Base-by-base conservation (phyloP, 257 asterid genomes). In the Ocimum tenuiflorum region DNA sequence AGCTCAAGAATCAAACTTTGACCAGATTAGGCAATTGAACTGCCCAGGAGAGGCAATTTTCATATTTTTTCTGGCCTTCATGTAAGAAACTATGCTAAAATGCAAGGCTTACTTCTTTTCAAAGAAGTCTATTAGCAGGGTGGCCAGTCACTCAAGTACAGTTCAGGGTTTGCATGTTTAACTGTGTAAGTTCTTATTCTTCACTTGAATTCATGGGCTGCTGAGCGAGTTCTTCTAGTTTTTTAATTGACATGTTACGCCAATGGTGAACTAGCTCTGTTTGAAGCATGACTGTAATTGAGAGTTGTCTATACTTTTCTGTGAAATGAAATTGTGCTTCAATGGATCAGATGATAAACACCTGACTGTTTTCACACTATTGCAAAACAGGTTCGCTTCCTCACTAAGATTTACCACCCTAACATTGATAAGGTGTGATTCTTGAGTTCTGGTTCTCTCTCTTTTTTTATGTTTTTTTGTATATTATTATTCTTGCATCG, bases 331-430 rank as follows among this genome's bases (percentile, higher is more conserved):
- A 57, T 38, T 46, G 29, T 46, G 29, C 20, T 67, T 78, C 74
- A 53, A 55, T 45, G 65, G 56, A 68, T 65, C 23, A 41, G 41
- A 56, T 45, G 63, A 56, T 67, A 38, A 41, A 29, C 38, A 72
- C 64, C 74, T 78, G 43, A 71, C 61, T 73, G 19, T 52, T 67
- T 67, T 50, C 45, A 18, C 51, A 49, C 46, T 54, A 36, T 67
- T 39, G 65, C 41, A 60, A 68, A 23, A 75, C 89, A 94, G 99
- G 99, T 94, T 78, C 96, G 97, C 58, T 94, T 94, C 86, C 96
- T 94, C 63, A 94, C 99, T 68, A 94, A 94, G 80, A 94, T 94
- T 68, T 94, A 94, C 87, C 99, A 91, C 80, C 97, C 99, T n/a
- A 94, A 94, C 82, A 94, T 94, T 71, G 99, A 94, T 63, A 94